These are phyloP conservation scores for Collybia mongolica DNA, from an alignment of 768 basidiomycete species.

Conservation along the genomic window DNA sequence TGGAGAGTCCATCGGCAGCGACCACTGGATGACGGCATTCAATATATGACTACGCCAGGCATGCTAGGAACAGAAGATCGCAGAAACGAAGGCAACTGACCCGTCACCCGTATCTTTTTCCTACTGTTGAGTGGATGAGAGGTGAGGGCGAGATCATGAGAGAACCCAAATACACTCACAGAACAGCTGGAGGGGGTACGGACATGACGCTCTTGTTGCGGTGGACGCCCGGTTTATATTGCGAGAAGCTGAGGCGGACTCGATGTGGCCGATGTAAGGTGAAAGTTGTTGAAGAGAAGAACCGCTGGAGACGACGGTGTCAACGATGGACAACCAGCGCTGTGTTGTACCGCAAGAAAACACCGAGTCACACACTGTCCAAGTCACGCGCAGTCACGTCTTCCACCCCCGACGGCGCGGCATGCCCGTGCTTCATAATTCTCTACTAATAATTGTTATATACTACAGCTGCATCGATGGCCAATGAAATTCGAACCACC, in stretches of 20 bases:
- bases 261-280: no score
- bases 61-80: neutral
- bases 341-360: neutral
- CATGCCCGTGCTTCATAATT: neutral
- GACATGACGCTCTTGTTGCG: constrained; percentile 34
- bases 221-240: neutral
- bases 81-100: constrained; percentile 32
- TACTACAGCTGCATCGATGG: no score
- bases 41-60: neutral
- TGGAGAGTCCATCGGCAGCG: constrained; percentile 90
- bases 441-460: no score
- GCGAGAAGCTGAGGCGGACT: neutral
- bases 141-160: neutral
- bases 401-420: no score
- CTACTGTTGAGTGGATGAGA: constrained; percentile 31
- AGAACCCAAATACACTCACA: constrained; percentile 31
- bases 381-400: neutral
- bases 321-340: constrained; percentile 1
- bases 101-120: constrained; percentile 80
- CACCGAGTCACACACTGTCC: neutral
- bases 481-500: no score
- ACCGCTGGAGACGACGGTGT: neutral
- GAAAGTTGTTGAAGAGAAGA: neutral
- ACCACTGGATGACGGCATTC: constrained; percentile 58
- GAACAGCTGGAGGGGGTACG: constrained; percentile 39